Evolutionary conservation across 805 yeast genomes (phyloP), one percentile per base, ranked within the genome.

Genomic region (Metschnikowia hibisci): DNA sequence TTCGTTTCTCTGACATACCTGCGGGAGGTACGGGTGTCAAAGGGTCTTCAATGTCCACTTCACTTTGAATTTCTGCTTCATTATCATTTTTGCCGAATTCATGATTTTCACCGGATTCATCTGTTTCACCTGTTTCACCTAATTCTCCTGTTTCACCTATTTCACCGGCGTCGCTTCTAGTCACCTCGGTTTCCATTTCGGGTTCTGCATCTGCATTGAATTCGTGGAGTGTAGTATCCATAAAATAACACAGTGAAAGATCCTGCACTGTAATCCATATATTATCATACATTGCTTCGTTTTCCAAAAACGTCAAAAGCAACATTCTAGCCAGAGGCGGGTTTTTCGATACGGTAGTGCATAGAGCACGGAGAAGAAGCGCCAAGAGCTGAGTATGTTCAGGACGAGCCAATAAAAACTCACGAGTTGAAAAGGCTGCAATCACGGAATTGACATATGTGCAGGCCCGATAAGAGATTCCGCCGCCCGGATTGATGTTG

Each of bases 1-100:
- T 72, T 1, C 83, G 80, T 39, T 68, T 75, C 13, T 56, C 53
- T 0, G 86, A 77, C 86, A 82, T 80, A 3, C 87, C 87, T 1
- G 70, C 59, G 4, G 83, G 84, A 10, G 70, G 73, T 20, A 58
- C 66, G 5, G 85, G 80, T 42, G 77, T 59, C 39, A 78, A 57
- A 4, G 71, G 66, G 28, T 56, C 62, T 29, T n/a, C n/a, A n/a
- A n/a, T n/a, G n/a, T n/a, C n/a, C n/a, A n/a, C n/a, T n/a, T n/a
- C n/a, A n/a, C n/a, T n/a, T n/a, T n/a, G n/a, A n/a, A 69, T 72
- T 3, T 27, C 27, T 23, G 25, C 32, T n/a, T n/a, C 20, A 14
- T 8, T 20, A 8, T 8, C 34, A 6, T 32, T 18, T 9, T 4
- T 13, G 13, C 12, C 34, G 10, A 10, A 15, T 14, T 32, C 18